These are phyloP conservation scores for Xylaria flabelliformis DNA, from an alignment of 495 filamentous ascomycete species.

Conservation along the genomic window DNA sequence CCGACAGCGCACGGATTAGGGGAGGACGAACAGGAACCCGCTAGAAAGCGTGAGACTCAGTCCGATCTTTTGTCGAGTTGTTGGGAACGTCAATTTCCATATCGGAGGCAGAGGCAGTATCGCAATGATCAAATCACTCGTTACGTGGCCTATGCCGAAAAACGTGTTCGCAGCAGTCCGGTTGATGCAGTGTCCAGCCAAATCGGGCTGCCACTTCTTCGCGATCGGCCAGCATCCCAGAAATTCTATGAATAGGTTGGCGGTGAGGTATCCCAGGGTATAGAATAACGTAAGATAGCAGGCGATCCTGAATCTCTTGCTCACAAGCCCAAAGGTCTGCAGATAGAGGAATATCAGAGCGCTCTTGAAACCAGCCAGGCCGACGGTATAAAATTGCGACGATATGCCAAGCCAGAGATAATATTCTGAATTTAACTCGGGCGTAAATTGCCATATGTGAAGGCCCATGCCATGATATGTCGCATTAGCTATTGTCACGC, in stretches of 20 bases:
- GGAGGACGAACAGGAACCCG: conserved; percentile 37
- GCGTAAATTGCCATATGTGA: conserved; percentile 44
- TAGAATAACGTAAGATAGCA: conserved; percentile 51
- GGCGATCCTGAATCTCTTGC: conserved; percentile 44
- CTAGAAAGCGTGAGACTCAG: conserved; percentile 38
- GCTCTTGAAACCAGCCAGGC: conserved; percentile 49
- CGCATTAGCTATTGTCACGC: conserved; percentile 34
- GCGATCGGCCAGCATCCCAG: conserved; percentile 48
- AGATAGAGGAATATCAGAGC: conserved; percentile 49
- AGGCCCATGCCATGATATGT: conserved; percentile 44
- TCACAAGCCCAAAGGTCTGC: conserved; percentile 45
- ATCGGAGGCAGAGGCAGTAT: conserved; percentile 39
- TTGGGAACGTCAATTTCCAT: conserved; percentile 39
- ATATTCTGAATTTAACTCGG: conserved; percentile 40
- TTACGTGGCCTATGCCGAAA: conserved; percentile 38
- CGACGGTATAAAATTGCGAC: conserved; percentile 46
- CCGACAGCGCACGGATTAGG: not conserved
- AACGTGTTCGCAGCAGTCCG: conserved; percentile 39
- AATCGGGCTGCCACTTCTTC: conserved; percentile 44
- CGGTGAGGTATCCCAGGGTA: conserved; percentile 49
- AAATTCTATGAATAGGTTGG: conserved; percentile 48
- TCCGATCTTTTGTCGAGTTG: conserved; percentile 39
- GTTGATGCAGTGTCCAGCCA: conserved; percentile 49
- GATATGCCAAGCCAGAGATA: conserved; percentile 49
- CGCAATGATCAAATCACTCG: conserved; percentile 42